Conservation (phyloP, 1,139 yeast species). For the Nakaseomyces nivariensis region DNA sequence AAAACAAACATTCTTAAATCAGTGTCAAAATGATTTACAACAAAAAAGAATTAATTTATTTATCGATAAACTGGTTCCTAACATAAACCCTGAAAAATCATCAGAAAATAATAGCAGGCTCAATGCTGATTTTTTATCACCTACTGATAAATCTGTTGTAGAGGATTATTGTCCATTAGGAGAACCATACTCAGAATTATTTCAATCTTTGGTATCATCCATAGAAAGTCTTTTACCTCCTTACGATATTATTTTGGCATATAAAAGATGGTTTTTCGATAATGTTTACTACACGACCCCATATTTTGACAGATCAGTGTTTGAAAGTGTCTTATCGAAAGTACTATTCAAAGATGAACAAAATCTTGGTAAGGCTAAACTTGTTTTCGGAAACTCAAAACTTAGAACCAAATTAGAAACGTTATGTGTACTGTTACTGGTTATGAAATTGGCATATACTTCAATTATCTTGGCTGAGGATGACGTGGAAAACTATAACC, state of each 20-base stretch:
- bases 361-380: constrained; percentile 12
- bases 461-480: constrained; percentile 16
- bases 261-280: constrained; percentile 22
- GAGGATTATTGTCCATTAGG: constrained; percentile 21
- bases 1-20: constrained; percentile 16
- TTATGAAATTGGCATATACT: constrained; percentile 23
- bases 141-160: constrained; percentile 12
- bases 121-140: constrained; percentile 9
- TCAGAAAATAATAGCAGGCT: constrained; percentile 11
- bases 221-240: constrained; percentile 23
- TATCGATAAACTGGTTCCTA: constrained; percentile 18
- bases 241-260: constrained; percentile 12
- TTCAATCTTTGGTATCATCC: constrained; percentile 15
- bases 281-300: constrained; percentile 22
- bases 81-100: constrained; percentile 9
- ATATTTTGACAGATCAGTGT: constrained; percentile 18
- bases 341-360: constrained; percentile 15
- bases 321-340: constrained; percentile 19
- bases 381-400: constrained; percentile 19
- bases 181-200: constrained; percentile 19
- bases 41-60: constrained; percentile 17
- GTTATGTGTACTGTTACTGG: constrained; percentile 19
- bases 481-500: constrained; percentile 7
- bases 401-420: constrained; percentile 25
- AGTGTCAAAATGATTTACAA: constrained; percentile 14